phyloP scores from a whole-genome alignment of 768 basidiomycete species.

The Phylloporus sp. region DNA sequence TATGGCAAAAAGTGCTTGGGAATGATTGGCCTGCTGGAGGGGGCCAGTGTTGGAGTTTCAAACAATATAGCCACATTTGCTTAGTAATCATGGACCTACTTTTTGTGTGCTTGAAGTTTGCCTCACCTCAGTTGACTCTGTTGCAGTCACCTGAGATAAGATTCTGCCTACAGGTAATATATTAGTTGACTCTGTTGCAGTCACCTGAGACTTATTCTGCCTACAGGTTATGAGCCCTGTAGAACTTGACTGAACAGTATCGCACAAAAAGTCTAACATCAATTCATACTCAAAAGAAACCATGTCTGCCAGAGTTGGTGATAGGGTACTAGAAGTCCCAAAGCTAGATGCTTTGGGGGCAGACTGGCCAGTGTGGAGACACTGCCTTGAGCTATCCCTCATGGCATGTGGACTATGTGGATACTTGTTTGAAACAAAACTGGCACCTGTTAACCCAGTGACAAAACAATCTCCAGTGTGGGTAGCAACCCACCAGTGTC shows the following conservation, averaged over 20 bases:
- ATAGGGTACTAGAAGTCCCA: neutral
- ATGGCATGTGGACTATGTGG: neutral
- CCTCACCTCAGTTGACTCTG: too few species aligned
- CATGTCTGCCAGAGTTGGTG: neutral
- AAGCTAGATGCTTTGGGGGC: neutral
- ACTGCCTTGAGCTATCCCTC: neutral
- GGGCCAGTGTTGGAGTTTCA: too few species aligned
- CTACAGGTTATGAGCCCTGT: neutral
- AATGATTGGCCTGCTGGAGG: too few species aligned
- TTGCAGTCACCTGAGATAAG: too few species aligned
- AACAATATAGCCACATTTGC: too few species aligned
- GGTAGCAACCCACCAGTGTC: neutral
- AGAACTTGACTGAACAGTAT: neutral
- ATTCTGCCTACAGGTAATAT: too few species aligned
- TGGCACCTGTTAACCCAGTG: too few species aligned
- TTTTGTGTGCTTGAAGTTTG: too few species aligned
- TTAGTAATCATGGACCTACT: too few species aligned
- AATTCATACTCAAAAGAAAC: neutral
- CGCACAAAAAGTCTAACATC: neutral
- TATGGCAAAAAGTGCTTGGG: too few species aligned
- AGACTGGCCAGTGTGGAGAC: neutral
- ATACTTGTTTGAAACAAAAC: neutral
- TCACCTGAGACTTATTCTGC: too few species aligned
- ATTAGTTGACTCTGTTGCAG: too few species aligned
- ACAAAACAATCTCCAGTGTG: neutral